Conservation (phyloP, 768 basidiomycete species). For the Leccinum barrowsii region DNA sequence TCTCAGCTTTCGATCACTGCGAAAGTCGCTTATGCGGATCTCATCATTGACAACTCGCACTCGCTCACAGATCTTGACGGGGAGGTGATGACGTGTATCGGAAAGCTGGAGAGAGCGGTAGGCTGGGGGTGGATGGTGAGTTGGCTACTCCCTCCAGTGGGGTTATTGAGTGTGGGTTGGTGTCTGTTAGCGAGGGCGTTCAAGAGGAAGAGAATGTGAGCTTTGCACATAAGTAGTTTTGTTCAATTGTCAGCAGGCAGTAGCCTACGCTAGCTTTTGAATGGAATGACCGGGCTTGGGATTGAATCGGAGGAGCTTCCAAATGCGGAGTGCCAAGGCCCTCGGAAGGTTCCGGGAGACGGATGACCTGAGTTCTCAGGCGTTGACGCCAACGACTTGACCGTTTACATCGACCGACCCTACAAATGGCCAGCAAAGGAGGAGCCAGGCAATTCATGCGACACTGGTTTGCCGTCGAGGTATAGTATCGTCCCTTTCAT, state of each 20-base stretch:
- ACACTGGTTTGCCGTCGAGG: conserved; percentile 47
- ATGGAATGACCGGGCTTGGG: too few species aligned
- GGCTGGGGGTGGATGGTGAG: conserved; percentile 61
- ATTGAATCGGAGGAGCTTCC: too few species aligned
- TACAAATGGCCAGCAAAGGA: conserved; percentile 24
- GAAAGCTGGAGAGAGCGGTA: conserved; percentile 40
- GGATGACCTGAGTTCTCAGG: background rate
- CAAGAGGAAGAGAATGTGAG: conserved; percentile 13
- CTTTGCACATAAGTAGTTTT: too few species aligned
- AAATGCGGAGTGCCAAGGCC: background rate
- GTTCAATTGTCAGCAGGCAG: too few species aligned
- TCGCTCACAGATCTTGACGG: conserved; percentile 62
- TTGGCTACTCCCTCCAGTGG: conserved; percentile 59
- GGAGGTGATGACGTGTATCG: conserved; percentile 34
- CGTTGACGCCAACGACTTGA: background rate
- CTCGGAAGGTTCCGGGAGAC: background rate
- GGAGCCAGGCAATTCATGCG: conserved; percentile 30
- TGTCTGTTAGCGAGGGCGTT: conserved; percentile 35
- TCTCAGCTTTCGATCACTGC: conserved; percentile 65
- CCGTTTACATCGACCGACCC: conserved; percentile 2
- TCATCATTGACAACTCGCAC: conserved; percentile 88
- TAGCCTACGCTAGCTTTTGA: too few species aligned
- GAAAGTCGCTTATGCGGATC: conserved; percentile 80
- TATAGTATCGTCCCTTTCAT: conserved; percentile 12
- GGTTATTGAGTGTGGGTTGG: conserved; percentile 43